Conservation (phyloP, 495 filamentous ascomycete genomes). For the Neurospora sp. region DNA sequence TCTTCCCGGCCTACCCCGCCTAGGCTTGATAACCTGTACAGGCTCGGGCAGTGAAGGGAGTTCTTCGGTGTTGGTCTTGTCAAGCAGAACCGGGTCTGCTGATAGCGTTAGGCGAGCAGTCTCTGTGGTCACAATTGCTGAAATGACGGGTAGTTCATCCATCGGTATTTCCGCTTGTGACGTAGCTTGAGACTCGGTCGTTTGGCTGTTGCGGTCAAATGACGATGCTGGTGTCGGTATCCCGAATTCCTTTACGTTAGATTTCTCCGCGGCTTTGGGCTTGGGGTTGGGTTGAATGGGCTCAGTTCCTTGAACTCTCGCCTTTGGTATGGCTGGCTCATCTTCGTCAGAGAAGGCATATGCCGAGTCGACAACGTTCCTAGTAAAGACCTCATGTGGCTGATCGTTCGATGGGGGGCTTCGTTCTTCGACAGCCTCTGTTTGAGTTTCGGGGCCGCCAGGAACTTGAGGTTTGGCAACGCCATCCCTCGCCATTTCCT, state of each 20-base stretch:
- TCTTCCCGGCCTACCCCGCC: not conserved
- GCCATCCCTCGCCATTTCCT: not conserved
- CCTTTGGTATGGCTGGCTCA: conserved; percentile 13
- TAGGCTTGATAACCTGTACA: not conserved
- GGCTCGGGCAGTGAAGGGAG: conserved; percentile 15
- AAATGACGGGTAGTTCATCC: not conserved
- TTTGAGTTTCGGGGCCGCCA: not conserved
- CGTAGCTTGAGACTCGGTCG: not conserved
- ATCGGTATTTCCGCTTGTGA: not conserved
- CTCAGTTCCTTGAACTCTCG: not conserved
- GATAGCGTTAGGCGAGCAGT: not conserved
- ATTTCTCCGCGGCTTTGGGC: not conserved
- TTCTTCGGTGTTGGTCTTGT: not conserved
- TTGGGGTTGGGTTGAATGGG: not conserved
- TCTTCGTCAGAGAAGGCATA: conserved; percentile 37
- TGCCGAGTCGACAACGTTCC: conserved; percentile 22
- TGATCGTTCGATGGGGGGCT: not conserved
- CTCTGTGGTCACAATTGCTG: not conserved
- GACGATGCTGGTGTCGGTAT: not conserved
- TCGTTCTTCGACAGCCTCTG: not conserved
- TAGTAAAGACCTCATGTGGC: conserved; percentile 13
- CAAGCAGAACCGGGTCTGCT: not conserved
- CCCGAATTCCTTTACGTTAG: not conserved
- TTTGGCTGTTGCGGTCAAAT: not conserved
- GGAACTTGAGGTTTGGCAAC: not conserved